These are phyloP conservation scores for Pyrus pyrifolia DNA, from an alignment of 306 rosid genomes.

Conservation along the genomic window DNA sequence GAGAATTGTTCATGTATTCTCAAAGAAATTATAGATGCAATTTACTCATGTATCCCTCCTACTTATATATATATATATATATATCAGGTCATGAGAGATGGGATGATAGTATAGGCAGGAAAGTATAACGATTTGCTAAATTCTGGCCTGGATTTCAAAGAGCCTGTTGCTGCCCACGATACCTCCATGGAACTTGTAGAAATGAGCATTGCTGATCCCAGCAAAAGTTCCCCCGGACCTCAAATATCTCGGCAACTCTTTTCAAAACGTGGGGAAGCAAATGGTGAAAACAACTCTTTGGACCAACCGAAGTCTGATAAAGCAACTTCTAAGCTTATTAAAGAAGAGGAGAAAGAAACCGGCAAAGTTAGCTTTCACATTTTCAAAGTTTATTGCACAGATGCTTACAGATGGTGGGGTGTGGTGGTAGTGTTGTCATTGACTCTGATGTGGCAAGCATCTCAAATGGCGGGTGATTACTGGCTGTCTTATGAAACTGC, in stretches of 20 bases:
- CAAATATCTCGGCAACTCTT: conserved; percentile 27
- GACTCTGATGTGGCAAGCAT: conserved; percentile 68
- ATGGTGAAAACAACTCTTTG: conserved; percentile 45
- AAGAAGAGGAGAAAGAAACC: conserved; percentile 87
- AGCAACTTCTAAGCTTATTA: conserved; percentile 75
- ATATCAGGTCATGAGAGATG: conserved; percentile 81
- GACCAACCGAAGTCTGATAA: conserved; percentile 42
- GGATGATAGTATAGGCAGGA: conserved; percentile 71
- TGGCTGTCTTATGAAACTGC: conserved; percentile 92
- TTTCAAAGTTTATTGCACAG: conserved; percentile 80
- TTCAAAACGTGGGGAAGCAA: conserved; percentile 31
- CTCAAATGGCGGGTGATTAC: conserved; percentile 71
- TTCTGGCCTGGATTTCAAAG: conserved; percentile 67
- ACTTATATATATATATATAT: background rate
- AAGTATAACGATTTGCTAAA: conserved; percentile 54
- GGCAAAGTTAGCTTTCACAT: conserved; percentile 68
- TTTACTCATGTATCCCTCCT: background rate
- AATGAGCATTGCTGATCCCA: conserved; percentile 22
- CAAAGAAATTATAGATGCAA: background rate
- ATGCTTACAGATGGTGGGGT: conserved; percentile 93
- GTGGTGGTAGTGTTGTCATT: conserved; percentile 35
- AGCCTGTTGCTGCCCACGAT: conserved; percentile 85
- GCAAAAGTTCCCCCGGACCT: conserved; percentile 32
- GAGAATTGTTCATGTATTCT: background rate
- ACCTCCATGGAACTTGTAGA: conserved; percentile 82